Evolutionary conservation across 805 yeast species (phyloP).

Genomic region (Wickerhamiella nectarea): DNA sequence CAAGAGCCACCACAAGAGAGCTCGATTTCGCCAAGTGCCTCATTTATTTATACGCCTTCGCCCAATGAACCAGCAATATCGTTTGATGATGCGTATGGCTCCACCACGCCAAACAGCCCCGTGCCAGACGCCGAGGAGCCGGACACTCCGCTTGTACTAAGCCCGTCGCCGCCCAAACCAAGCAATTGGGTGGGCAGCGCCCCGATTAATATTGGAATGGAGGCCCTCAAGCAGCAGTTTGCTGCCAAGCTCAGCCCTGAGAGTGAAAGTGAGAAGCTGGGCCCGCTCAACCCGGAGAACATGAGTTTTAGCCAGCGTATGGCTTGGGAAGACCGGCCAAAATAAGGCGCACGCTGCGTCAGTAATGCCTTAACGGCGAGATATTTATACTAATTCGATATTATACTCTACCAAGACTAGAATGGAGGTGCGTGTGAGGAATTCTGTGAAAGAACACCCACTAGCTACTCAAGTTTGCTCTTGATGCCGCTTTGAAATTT

Average conservation of each 20-base stretch:
- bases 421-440: too few relatives aligned
- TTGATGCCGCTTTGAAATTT: too few relatives aligned
- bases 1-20: too few relatives aligned
- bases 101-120: background rate
- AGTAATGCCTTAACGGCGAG: too few relatives aligned
- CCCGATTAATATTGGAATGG: conserved; percentile 9
- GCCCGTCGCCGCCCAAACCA: background rate
- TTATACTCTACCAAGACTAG: too few relatives aligned
- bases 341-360: too few relatives aligned
- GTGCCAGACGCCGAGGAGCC: background rate
- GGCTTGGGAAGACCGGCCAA: conserved; percentile 18
- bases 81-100: conserved; percentile 7
- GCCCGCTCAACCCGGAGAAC: conserved; percentile 13
- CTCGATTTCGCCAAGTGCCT: too few relatives aligned
- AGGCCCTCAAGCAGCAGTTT: background rate
- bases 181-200: conserved; percentile 7
- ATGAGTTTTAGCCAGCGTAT: conserved; percentile 22
- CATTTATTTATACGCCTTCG: background rate
- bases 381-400: too few relatives aligned
- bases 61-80: conserved; percentile 2
- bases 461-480: too few relatives aligned
- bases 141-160: background rate
- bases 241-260: background rate
- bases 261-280: too few relatives aligned
- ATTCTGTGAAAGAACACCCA: too few relatives aligned